Evolutionary conservation across 106 monocot genomes (phyloP), one percentile per base, ranked within the genome.

Genomic region (Triglochin maritima): DNA sequence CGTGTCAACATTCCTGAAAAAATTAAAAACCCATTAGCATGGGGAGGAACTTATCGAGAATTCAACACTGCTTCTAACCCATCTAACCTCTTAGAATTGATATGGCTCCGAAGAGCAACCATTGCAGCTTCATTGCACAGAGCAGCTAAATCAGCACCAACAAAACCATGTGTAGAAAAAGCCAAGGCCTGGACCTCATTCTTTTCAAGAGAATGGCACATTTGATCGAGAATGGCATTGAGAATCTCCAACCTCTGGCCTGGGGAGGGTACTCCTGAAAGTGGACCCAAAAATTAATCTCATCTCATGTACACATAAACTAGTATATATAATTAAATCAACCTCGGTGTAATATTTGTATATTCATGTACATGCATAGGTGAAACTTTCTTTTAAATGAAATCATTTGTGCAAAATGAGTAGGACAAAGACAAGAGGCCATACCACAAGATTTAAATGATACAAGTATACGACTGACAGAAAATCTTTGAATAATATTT

Each of bases 121-220:
- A 88, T 73, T 72, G 84, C 88, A 66, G 92, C 96, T 67, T 98
- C 96, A 71, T 92, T 92, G 71, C 96, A 92, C 64, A 98, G 84
- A 70, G 92, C 86, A 69, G 82, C 82, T 50, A 98, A 78, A 84
- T 98, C 96, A 77, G 92, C 91, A 77, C 92, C 96, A 2, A 98
- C 92, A 82, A 98, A 98, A 29, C 92, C 96, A 88, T 98, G 96
- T 29, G 96, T 89, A 17, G 59, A 79, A n/a, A 75, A 71, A 84
- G 96, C 91, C 66, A 98, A 62, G 9, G 80, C 70, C 42, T 84
- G 77, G 57, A 86, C 43, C 42, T 98, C 78, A 29, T 51, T 54
- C 6, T 47, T 43, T 49, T 60, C 79, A 9, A 98, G 86, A 7
- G 88, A 92, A 74, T 98, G 88, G 69, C 67, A 71, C 67, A 82